Evolutionary conservation across 1,139 yeast species (phyloP).

Genomic region (Candida anutae): DNA sequence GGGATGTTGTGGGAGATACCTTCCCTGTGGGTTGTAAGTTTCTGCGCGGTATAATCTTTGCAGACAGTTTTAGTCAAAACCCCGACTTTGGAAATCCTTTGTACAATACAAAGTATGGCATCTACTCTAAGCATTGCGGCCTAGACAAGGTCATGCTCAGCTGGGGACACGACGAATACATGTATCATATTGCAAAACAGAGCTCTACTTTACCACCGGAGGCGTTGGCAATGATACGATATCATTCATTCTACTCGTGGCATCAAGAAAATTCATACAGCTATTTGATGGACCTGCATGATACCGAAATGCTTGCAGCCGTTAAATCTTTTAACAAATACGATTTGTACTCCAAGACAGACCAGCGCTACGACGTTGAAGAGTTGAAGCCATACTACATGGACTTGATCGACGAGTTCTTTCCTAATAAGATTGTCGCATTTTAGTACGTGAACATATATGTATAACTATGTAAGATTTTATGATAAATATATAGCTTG

Average conservation of each 20-base stretch:
- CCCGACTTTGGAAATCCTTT: slow-evolving; percentile 59
- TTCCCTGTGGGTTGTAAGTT: slow-evolving; percentile 69
- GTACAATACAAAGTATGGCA: slow-evolving; percentile 60
- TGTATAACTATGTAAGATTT: not conserved
- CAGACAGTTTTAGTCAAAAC: slow-evolving; percentile 52
- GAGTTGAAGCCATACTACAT: slow-evolving; percentile 50
- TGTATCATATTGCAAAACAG: slow-evolving; percentile 63
- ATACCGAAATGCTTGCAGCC: slow-evolving; percentile 52
- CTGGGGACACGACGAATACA: slow-evolving; percentile 78
- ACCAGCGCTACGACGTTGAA: slow-evolving; percentile 39
- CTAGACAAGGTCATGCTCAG: slow-evolving; percentile 64
- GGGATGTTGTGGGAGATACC: slow-evolving; percentile 82
- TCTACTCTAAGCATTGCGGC: slow-evolving; percentile 59
- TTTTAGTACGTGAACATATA: slow-evolving; percentile 28
- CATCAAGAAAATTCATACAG: slow-evolving; percentile 63
- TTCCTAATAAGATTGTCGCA: slow-evolving; percentile 50
- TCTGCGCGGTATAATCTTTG: slow-evolving; percentile 51
- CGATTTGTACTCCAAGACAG: slow-evolving; percentile 60
- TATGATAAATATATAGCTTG: not conserved
- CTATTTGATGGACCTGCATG: slow-evolving; percentile 60
- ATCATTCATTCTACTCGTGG: slow-evolving; percentile 74
- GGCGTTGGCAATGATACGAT: slow-evolving; percentile 67
- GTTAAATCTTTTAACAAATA: slow-evolving; percentile 62
- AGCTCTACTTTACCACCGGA: slow-evolving; percentile 58
- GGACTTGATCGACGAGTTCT: slow-evolving; percentile 60